Evolutionary conservation across 1,139 yeast species (phyloP).

Genomic region (Zygosaccharomyces pseudobailii): DNA sequence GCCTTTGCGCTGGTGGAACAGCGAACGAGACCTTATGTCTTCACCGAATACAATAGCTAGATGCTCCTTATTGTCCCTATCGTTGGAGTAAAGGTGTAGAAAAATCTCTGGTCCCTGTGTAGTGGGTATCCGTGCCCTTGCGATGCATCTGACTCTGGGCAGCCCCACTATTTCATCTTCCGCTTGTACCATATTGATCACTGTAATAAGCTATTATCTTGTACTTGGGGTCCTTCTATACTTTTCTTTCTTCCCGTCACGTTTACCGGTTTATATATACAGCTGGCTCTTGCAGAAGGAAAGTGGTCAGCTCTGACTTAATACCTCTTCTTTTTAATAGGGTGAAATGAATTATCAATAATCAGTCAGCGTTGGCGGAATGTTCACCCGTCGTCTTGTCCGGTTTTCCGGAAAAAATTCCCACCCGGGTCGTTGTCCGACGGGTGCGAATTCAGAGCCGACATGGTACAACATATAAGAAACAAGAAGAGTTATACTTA

Average conservation of each 20-base stretch:
- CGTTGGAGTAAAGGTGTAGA: conserved; percentile 80
- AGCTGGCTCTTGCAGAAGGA: not conserved
- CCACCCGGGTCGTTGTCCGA: not conserved
- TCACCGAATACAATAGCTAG: conserved; percentile 96
- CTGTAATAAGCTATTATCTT: not conserved
- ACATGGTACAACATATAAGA: not conserved
- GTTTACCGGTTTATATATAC: not conserved
- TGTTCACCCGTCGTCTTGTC: not conserved
- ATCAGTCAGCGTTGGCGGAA: not conserved
- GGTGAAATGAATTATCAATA: not conserved
- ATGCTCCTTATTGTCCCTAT: conserved; percentile 88
- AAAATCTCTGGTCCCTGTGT: conserved; percentile 68
- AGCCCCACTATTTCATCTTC: conserved; percentile 23
- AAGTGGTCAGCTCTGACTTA: not conserved
- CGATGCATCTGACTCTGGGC: conserved; percentile 82
- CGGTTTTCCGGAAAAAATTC: not conserved
- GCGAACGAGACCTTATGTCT: conserved; percentile 70
- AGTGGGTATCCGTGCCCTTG: conserved; percentile 58
- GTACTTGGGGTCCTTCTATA: accelerated
- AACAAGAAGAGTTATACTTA: no score
- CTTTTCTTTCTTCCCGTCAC: not conserved
- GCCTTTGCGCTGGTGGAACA: conserved; percentile 53
- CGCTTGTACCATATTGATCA: not conserved
- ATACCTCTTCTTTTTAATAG: not conserved
- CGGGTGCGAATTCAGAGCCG: not conserved